These are phyloP conservation scores for Lachancea quebecensis DNA, from an alignment of 805 yeast species.

Conservation along the genomic window DNA sequence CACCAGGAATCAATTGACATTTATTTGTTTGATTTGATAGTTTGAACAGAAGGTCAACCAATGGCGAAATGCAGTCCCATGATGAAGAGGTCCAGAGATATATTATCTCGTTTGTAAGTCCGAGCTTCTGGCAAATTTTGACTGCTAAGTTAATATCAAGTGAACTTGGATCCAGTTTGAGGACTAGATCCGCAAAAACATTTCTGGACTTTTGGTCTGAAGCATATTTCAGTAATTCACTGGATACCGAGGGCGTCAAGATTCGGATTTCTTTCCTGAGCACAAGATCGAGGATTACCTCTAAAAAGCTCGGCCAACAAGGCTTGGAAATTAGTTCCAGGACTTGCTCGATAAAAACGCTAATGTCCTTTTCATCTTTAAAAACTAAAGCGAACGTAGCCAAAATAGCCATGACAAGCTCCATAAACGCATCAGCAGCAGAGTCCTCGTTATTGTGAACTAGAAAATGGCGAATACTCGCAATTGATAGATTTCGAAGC, in stretches of 20 bases:
- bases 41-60: constrained; percentile 46
- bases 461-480: constrained; percentile 23
- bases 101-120: constrained; percentile 54
- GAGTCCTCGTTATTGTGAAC: constrained; percentile 1
- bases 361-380: constrained; percentile 2
- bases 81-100: constrained; percentile 69
- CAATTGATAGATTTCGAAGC: constrained; percentile 25
- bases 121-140: constrained; percentile 47
- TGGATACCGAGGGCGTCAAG: background rate
- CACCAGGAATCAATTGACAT: constrained; percentile 13
- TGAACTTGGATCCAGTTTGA: constrained; percentile 3
- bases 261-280: background rate
- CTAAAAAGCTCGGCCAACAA: background rate
- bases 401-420: background rate
- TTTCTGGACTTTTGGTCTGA: background rate
- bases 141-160: constrained; percentile 77
- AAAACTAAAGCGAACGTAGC: background rate
- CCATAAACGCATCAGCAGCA: background rate
- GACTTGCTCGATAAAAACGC: constrained; percentile 9
- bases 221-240: background rate
- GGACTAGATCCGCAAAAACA: background rate
- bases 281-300: background rate
- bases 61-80: constrained; percentile 65
- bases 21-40: constrained; percentile 22
- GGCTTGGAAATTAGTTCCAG: constrained; percentile 1